phyloP scores from a whole-genome alignment of 1,284 basidiomycete species.

The Irpex lacteus region DNA sequence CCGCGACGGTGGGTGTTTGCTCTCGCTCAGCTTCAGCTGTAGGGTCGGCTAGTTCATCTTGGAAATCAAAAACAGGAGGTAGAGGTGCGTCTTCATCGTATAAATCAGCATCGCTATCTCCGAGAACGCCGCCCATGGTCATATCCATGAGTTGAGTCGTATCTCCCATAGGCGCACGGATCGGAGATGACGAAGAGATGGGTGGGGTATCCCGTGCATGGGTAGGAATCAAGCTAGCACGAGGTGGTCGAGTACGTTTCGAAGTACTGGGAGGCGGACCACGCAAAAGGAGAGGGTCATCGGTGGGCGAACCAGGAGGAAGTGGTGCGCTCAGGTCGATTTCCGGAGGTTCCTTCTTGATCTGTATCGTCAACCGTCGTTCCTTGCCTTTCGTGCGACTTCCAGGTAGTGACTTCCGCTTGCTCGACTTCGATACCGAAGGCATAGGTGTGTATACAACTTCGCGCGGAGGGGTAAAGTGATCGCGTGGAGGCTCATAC shows the following conservation, averaged over 20 bases:
- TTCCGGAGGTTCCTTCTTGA: slow-evolving; percentile 65
- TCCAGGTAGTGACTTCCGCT: slow-evolving; percentile 29
- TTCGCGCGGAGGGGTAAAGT: slow-evolving; percentile 68
- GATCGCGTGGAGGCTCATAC: slow-evolving; percentile 62
- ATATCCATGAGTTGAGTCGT: slow-evolving; percentile 16
- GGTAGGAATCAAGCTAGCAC: slow-evolving; percentile 2
- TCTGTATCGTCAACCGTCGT: slow-evolving; percentile 30
- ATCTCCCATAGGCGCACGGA: slow-evolving; percentile 3
- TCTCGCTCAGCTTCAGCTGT: slow-evolving; percentile 35
- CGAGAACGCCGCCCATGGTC: slow-evolving; percentile 1
- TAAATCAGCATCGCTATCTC: slow-evolving; percentile 14
- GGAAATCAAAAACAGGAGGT: slow-evolving; percentile 30
- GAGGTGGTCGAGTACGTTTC: slow-evolving; percentile 2
- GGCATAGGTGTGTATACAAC: slow-evolving; percentile 45
- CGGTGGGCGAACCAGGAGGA: slow-evolving; percentile 68
- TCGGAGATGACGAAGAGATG: slow-evolving; percentile 24
- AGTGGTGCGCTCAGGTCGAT: slow-evolving; percentile 54
- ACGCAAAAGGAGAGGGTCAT: slow-evolving; percentile 66
- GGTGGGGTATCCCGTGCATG: slow-evolving; percentile 21
- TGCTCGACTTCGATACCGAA: slow-evolving; percentile 33
- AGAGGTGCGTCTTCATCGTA: slow-evolving; percentile 19
- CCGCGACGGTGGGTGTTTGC: slow-evolving; percentile 19
- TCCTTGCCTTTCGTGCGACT: slow-evolving; percentile 21
- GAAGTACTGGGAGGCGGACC: slow-evolving; percentile 31
- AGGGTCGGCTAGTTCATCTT: slow-evolving; percentile 18